A percentile compares a stretch with the other conserved stretches of the same genome.
Evolutionary conservation across 768 basidiomycete species (phyloP).

Genomic region (Mrakia gelida): DNA sequence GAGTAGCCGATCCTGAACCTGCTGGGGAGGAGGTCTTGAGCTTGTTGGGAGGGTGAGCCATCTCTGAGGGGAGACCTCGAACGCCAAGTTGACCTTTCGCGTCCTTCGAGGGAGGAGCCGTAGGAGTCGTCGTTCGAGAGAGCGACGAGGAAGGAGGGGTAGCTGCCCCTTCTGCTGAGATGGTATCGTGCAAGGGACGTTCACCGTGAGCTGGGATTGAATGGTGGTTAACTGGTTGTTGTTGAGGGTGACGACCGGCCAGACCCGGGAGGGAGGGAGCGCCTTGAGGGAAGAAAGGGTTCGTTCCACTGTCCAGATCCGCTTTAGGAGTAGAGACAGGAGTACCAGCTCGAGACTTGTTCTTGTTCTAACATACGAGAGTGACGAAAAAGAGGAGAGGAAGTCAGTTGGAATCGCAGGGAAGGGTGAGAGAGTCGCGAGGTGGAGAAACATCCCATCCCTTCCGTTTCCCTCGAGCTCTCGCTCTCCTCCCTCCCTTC

Average conservation of each 20-base stretch:
- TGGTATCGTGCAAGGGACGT: not conserved
- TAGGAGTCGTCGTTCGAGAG: not conserved
- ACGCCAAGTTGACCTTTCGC: not conserved
- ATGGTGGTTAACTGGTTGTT: not conserved
- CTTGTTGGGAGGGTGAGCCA: conserved; percentile 1
- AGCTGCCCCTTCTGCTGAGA: conserved; percentile 20
- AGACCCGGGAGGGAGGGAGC: not conserved
- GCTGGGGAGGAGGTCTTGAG: not conserved
- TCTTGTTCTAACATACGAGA: not conserved
- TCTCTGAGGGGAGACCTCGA: conserved; percentile 25
- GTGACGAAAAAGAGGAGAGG: not conserved
- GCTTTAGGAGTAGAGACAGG: conserved; percentile 4
- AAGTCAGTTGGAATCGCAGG: not conserved
- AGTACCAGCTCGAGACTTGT: not conserved
- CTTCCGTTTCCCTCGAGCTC: not conserved
- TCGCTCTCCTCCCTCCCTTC: too few relatives aligned
- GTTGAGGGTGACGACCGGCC: not conserved
- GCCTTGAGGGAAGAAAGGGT: conserved; percentile 29
- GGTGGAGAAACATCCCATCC: not conserved
- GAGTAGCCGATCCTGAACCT: not conserved
- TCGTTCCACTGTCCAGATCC: conserved; percentile 15
- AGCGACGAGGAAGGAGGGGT: not conserved
- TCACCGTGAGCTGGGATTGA: conserved; percentile 1
- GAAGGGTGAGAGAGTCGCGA: not conserved
- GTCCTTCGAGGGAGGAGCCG: not conserved